Base-by-base conservation (phyloP, 768 basidiomycete species). In the Trametes villosa region DNA sequence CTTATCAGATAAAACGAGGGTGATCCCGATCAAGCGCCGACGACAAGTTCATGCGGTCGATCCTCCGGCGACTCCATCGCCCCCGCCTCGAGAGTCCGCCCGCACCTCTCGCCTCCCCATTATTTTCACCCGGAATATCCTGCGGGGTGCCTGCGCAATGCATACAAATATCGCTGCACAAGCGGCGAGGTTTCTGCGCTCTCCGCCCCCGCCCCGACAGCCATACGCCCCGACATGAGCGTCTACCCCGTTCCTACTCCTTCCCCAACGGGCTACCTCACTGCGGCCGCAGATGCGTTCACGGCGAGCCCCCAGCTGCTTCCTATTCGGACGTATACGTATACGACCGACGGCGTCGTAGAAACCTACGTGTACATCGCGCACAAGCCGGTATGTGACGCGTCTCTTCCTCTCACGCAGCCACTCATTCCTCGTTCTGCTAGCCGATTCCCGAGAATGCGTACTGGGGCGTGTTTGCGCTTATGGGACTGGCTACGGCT, bases 401-500 rank as follows among this genome's bases (percentile, higher is more conserved):
- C 12, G 20, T 46, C 29, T 31, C 45, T n/a, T 18, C 2, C 13
- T 5, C 1, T 38, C 9, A 6, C 8, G 11, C 33, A 6, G 13
- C 2, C 9, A 24, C 24, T 3, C 50, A 20, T 3, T 7, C 18
- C 33, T 11, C 24, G 17, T 20, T 3, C n/a, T 17, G 3, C 18
- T 15, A 54, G 53, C 41, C 30, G 8, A 11, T 9, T 29, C 9
- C 33, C 13, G 29, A 31, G 11, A 44, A 54, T 22, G 41, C 53
- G 20, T 54, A 54, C 53, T 54, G 53, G 53, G 53, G 53, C 24
- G 20, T 54, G 3, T 31, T 59, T 15, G 30, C 57, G 51, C 40
- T 65, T n/a, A 57, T 69, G 9, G 68, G 40, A 5, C 47, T 64
- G 17, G 68, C 61, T 2, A 57, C 63, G 8, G 8, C 63, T 40